phyloP scores from a whole-genome alignment of 495 filamentous ascomycete species.

The Penicillium taxi region DNA sequence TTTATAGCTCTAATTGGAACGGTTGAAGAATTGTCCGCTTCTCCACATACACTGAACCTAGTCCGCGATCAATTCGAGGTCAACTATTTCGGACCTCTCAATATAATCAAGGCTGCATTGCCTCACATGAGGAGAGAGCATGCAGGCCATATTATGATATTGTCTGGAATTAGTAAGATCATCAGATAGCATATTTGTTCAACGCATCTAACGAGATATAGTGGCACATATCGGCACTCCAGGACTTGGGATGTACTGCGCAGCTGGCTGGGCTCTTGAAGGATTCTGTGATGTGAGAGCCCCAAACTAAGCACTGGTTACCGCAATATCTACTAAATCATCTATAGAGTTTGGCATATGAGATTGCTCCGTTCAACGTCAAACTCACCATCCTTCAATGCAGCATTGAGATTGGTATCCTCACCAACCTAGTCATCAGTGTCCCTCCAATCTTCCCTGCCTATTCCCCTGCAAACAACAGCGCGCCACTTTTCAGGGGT shows the following conservation, averaged over 20 bases:
- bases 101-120: conserved; percentile 85
- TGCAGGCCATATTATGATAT: conserved; percentile 79
- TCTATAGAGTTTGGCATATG: conserved; percentile 74
- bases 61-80: conserved; percentile 88
- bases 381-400: conserved; percentile 94
- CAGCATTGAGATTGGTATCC: conserved; percentile 69
- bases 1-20: conserved; percentile 71
- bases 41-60: conserved; percentile 62
- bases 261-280: conserved; percentile 89
- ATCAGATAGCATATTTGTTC: background rate
- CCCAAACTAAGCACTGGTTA: too few relatives aligned
- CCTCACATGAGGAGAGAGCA: conserved; percentile 70
- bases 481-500: conserved; percentile 70
- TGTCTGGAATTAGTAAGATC: conserved; percentile 70
- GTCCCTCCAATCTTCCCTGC: conserved; percentile 64
- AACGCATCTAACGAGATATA: conserved; percentile 20
- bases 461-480: conserved; percentile 66
- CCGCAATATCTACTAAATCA: conserved; percentile 7
- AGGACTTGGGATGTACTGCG: conserved; percentile 82
- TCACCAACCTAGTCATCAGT: conserved; percentile 78
- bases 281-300: conserved; percentile 80
- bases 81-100: conserved; percentile 89
- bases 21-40: conserved; percentile 78
- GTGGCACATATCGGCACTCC: conserved; percentile 88
- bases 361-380: conserved; percentile 95